Conservation (phyloP, 257 asterid species). For the Cynanchum wilfordii region DNA sequence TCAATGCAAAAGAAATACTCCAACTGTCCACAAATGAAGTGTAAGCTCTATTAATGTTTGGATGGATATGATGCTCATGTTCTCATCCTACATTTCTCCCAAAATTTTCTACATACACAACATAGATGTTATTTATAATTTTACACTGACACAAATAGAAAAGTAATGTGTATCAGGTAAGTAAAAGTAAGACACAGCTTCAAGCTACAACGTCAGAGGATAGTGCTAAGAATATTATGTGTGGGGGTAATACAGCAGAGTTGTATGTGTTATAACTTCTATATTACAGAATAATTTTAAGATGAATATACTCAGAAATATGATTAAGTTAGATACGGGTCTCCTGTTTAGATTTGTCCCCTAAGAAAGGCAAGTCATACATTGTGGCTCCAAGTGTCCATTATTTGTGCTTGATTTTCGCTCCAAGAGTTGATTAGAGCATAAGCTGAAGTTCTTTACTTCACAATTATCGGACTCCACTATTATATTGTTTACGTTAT, state of each 20-base stretch:
- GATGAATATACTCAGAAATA: not conserved
- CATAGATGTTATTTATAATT: not conserved
- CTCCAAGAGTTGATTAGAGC: not conserved
- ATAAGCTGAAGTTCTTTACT: not conserved
- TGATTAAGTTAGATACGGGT: not conserved
- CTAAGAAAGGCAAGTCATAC: not conserved
- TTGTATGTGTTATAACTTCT: not conserved
- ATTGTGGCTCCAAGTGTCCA: too few relatives aligned
- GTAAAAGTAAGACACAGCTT: too few relatives aligned
- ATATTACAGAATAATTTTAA: too few relatives aligned
- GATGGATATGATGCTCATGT: not conserved
- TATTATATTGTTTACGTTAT: constrained; percentile 25
- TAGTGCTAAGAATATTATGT: not conserved
- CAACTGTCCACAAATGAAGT: constrained; percentile 45
- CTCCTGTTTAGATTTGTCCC: not conserved
- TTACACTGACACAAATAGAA: not conserved
- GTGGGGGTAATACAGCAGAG: too few relatives aligned
- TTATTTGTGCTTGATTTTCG: not conserved
- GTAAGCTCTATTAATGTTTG: constrained; percentile 30
- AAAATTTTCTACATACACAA: not conserved
- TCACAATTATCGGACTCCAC: not conserved
- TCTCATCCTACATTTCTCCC: not conserved
- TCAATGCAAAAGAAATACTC: constrained; percentile 65
- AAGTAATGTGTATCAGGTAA: not conserved
- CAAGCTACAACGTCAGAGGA: not conserved